Conservation (phyloP, 1,284 basidiomycete genomes). For the Sphagnurus paluster region DNA sequence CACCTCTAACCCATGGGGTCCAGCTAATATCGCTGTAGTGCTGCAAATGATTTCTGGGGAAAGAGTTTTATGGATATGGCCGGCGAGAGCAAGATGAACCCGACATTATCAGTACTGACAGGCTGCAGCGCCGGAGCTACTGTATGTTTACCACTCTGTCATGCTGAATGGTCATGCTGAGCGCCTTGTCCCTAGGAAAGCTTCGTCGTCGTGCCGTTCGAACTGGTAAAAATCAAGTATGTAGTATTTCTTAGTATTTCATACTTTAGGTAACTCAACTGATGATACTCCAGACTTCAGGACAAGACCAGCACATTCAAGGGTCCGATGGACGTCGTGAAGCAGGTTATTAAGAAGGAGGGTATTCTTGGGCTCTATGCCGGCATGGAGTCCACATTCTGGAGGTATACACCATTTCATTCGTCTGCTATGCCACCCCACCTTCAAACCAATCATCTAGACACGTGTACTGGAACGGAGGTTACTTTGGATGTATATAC, state of each 20-base stretch:
- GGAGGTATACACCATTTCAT: constrained; percentile 80
- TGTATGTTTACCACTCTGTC: constrained; percentile 25
- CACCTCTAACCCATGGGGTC: constrained; percentile 4
- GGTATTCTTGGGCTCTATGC: constrained; percentile 86
- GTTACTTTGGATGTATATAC: constrained; percentile 92
- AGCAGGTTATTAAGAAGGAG: constrained; percentile 72
- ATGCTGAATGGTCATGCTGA: no score
- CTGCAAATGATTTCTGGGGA: constrained; percentile 94
- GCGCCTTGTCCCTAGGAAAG: constrained; percentile 64
- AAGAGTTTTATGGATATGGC: constrained; percentile 62
- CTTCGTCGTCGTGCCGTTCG: constrained; percentile 92
- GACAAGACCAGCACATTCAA: constrained; percentile 88
- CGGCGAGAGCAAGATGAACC: constrained; percentile 86
- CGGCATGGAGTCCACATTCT: constrained; percentile 95
- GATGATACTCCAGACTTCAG: constrained; percentile 64
- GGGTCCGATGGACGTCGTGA: constrained; percentile 90
- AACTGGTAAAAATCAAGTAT: constrained; percentile 94
- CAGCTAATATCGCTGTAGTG: constrained; percentile 40
- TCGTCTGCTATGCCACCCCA: no score
- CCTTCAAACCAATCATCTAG: constrained; percentile 39
- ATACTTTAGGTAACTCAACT: constrained; percentile 3
- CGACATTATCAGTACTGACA: constrained; percentile 83
- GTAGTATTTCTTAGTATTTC: constrained; percentile 8
- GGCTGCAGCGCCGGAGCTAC: constrained; percentile 95
- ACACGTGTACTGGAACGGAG: constrained; percentile 90